Evolutionary conservation across 1,139 yeast species (phyloP), one percentile per base, ranked within the genome.

Genomic region (Lodderomyces parapsilosis): DNA sequence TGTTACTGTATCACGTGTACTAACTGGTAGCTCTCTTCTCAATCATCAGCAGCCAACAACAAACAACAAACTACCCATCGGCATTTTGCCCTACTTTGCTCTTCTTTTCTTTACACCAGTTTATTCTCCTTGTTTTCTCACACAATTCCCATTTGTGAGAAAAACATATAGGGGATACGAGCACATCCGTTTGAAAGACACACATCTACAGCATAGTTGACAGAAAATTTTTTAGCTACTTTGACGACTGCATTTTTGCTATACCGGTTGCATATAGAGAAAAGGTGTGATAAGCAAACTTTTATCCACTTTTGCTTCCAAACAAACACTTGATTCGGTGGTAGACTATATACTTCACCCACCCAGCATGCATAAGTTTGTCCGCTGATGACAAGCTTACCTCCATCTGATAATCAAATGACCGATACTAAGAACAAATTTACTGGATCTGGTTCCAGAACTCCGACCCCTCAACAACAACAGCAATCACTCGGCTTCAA

Each of bases 321-420:
- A 24, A 9, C 4, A 5, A 9, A 24, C 27, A 24, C 27, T 24
- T 7, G 27, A 24, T 2, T 33, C 9, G 25, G 36, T 33, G 14
- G 14, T 19, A n/a, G 19, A 13, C 18, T 19, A 6, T 19, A 6
- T n/a, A 30, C 33, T 10, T n/a, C 20, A 17, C 25, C 7, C 24
- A 8, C 37, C 25, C 27, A 22, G 27, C 27, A 24, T 20, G 19
- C 19, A 22, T 22, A 20, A 20, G 37, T 34, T 34, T 34, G 37
- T 34, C 27, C n/a, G 33, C 33, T 22, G 15, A 34, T 34, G 37
- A 34, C 37, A 34, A 34, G 37, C 37, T 20, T 22, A 20, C 27
- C 27, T 7, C 10, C 17, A 22, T 22, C 14, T 13, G 37, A 34
- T 14, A 24, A 20, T 20, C 27, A 13, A 34, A 34, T 34, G 37